Conservation (phyloP, 2,329 filamentous ascomycete genomes). For the Xylariales sp. region DNA sequence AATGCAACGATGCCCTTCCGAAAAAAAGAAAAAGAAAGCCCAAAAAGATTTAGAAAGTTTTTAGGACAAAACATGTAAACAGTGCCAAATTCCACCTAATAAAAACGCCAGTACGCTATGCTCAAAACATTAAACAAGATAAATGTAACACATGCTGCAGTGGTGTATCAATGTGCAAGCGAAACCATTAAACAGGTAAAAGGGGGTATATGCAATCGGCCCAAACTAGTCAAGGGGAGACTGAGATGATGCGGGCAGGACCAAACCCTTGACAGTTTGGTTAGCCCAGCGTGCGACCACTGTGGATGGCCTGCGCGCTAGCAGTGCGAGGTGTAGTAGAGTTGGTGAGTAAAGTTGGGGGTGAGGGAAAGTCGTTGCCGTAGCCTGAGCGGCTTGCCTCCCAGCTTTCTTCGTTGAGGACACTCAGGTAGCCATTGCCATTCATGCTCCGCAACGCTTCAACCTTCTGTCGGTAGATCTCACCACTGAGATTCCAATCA, state of each 20-base stretch:
- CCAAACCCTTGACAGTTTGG: too few relatives aligned
- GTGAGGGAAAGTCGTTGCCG: constrained; percentile 30
- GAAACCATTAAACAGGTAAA: neutral
- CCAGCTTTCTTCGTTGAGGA: constrained; percentile 74
- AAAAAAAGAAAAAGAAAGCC: too few relatives aligned
- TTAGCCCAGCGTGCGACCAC: constrained; percentile 47
- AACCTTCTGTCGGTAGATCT: constrained; percentile 82
- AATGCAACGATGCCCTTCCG: too few relatives aligned
- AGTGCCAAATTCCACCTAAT: too few relatives aligned
- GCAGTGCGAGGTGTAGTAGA: constrained; percentile 30
- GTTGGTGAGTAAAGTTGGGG: constrained; percentile 31
- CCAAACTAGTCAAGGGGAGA: constrained; percentile 6
- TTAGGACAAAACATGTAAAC: too few relatives aligned
- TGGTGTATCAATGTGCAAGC: constrained; percentile 12
- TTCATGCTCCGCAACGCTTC: constrained; percentile 81
- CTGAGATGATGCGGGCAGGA: too few relatives aligned
- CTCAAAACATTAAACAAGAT: constrained; percentile 20
- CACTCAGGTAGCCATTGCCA: constrained; percentile 82
- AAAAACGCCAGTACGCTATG: constrained; percentile 29
- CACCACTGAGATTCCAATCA: constrained; percentile 66
- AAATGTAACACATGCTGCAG: constrained; percentile 15
- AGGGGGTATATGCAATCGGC: neutral
- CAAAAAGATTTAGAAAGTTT: too few relatives aligned
- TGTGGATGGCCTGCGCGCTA: constrained; percentile 46
- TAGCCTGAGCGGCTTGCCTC: constrained; percentile 38